Base-by-base conservation (phyloP, 2,329 filamentous ascomycete species). In the Biscogniauxia sp. region DNA sequence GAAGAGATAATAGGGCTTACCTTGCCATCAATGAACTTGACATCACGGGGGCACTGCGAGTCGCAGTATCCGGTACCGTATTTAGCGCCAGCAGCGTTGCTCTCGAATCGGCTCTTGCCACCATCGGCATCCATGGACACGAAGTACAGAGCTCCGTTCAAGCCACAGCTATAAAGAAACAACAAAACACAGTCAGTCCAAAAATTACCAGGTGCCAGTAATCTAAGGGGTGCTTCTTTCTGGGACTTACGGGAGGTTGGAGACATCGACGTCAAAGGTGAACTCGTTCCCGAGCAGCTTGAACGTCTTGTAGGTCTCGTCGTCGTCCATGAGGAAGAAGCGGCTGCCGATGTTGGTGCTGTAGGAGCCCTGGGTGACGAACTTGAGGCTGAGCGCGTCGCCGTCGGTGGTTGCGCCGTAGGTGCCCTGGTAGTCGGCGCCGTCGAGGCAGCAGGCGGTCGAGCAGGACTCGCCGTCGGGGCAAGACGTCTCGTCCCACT, bases 181-280 rank as follows among this genome's bases (percentile, higher is more conserved):
- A 49, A 32, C 28, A 32, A 7, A 13, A 8, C 7, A 32, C 11
- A 13, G 11, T 57, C 20, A 57, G 55, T 20, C n/a, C 23, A 45
- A n/a, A n/a, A n/a, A 17, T 6, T 45, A 2, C 15, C 5, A 17
- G 15, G 6, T 45, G 15, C 5, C 37, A n/a, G 11, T 17, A 45
- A 45, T 45, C 28, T 45, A 45, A 41, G 15, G 37, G 37, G 37
- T 45, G 6, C 7, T 9, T 2, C n/a, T n/a, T 17, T 13, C 15
- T 1, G 37, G 17, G 32, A 64, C 68, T 59, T 58, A 70, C 68
- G 64, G 65, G 15, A 88, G 77, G 64, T 82, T 79, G 50, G 85
- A 87, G 52, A 86, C 80, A 68, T 88, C 86, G 19, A 88, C 85
- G 58, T 87, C 84, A 63, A 88, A 87, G 41, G 83, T 84, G 73